Percentiles rank a stretch among this genome's conserved stretches.
phyloP scores from a whole-genome alignment of 2,329 filamentous ascomycete genomes.

The Neonectria hederae region DNA sequence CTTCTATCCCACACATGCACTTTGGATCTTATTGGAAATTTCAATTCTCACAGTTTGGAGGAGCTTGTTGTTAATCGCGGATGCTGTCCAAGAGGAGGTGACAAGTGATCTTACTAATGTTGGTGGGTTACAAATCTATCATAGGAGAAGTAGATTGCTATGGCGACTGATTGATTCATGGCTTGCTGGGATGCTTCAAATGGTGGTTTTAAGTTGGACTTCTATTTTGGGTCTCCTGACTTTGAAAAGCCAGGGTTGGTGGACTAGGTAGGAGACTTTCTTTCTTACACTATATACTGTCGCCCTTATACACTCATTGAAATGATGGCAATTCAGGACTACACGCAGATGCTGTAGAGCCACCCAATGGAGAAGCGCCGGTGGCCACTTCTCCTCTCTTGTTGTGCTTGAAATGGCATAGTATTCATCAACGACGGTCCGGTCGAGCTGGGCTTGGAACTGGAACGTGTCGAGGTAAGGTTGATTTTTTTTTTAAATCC shows the following conservation, averaged over 20 bases:
- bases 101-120: neutral
- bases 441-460: too few relatives aligned
- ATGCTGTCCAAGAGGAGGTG: neutral
- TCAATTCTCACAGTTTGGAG: constrained; percentile 13
- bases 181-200: constrained; percentile 13
- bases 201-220: constrained; percentile 8
- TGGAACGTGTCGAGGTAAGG: too few relatives aligned
- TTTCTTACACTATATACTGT: too few relatives aligned
- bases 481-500: too few relatives aligned
- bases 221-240: constrained; percentile 11
- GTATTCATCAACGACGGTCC: too few relatives aligned
- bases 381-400: too few relatives aligned
- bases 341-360: too few relatives aligned
- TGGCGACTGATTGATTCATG: constrained; percentile 10
- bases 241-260: constrained; percentile 13
- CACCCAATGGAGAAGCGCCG: too few relatives aligned
- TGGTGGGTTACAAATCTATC: constrained; percentile 6
- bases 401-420: too few relatives aligned
- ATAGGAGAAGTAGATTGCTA: constrained; percentile 6
- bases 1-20: constrained; percentile 9
- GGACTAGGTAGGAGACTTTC: neutral
- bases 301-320: too few relatives aligned
- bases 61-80: constrained; percentile 4
- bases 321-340: too few relatives aligned
- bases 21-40: constrained; percentile 8